Evolutionary conservation across 1,284 basidiomycete genomes (phyloP).

Genomic region (Cutaneotrichosporon sp.): DNA sequence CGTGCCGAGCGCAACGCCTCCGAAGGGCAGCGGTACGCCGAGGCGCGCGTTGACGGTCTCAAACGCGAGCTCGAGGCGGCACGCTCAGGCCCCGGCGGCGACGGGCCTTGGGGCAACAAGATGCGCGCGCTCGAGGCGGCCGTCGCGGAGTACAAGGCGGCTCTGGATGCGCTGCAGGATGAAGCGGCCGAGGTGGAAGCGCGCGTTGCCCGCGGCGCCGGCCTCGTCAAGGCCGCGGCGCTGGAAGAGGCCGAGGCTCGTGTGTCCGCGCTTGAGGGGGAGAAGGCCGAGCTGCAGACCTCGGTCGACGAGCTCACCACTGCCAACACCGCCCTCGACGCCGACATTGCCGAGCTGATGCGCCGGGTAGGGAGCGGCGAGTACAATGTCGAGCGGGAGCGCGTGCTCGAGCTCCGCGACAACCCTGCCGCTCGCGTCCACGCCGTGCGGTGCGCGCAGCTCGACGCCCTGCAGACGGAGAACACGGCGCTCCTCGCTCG

Average conservation of each 20-base stretch:
- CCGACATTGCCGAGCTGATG: conserved; percentile 56
- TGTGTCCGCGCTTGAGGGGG: conserved; percentile 23
- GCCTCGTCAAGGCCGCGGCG: conserved; percentile 38
- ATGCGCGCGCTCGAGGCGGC: conserved; percentile 31
- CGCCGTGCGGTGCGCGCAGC: conserved; percentile 55
- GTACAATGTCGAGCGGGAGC: conserved; percentile 55
- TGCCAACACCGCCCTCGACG: conserved; percentile 54
- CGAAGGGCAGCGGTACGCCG: conserved; percentile 44
- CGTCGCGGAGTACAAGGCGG: conserved; percentile 37
- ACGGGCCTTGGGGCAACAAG: conserved; percentile 24
- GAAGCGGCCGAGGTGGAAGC: conserved; percentile 43
- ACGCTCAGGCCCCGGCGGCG: neutral
- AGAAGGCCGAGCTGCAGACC: conserved; percentile 14
- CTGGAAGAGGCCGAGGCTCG: conserved; percentile 32
- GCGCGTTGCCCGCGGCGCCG: conserved; percentile 36
- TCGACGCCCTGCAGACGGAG: conserved; percentile 57
- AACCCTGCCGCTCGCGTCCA: conserved; percentile 57
- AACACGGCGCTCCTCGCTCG: conserved; percentile 56
- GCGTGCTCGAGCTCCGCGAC: conserved; percentile 55
- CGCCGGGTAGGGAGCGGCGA: conserved; percentile 57
- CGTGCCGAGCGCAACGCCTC: conserved; percentile 49
- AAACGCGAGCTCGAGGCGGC: conserved; percentile 41
- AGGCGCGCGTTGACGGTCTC: conserved; percentile 40
- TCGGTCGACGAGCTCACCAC: conserved; percentile 48
- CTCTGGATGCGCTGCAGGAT: conserved; percentile 36